Evolutionary conservation across 345 rosid genomes (phyloP).

Genomic region (Euphorbia peplus): DNA sequence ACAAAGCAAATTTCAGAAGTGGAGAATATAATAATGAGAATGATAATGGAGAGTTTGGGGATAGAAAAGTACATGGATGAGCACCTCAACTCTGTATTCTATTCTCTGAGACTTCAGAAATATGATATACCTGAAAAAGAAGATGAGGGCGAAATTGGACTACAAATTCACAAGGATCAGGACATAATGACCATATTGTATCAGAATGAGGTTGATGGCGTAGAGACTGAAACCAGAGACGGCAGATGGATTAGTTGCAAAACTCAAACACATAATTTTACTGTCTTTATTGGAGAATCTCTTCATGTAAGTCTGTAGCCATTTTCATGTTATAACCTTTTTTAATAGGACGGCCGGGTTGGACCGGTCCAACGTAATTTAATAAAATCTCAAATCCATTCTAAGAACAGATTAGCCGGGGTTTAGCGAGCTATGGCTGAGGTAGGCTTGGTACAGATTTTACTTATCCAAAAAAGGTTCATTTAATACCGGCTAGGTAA

Average conservation of each 20-base stretch:
- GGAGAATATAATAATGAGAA: constrained; percentile 37
- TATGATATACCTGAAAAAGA: constrained; percentile 24
- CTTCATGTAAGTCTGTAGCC: constrained; percentile 19
- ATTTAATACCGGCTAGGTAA: no score
- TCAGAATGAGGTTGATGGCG: constrained; percentile 49
- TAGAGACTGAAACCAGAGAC: constrained; percentile 43
- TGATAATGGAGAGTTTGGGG: constrained; percentile 56
- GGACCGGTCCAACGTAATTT: no score
- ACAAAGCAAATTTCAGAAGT: constrained; percentile 38
- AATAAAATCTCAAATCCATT: no score
- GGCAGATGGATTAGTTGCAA: constrained; percentile 30
- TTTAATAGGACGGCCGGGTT: no score
- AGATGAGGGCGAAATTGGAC: constrained; percentile 18
- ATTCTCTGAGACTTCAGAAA: constrained; percentile 44
- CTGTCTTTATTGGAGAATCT: constrained; percentile 35
- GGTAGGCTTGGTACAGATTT: no score
- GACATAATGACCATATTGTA: constrained; percentile 53
- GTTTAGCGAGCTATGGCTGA: no score
- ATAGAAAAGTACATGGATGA: constrained; percentile 36
- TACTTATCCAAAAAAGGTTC: no score
- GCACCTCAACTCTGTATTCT: constrained; percentile 30
- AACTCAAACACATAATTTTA: constrained; percentile 28
- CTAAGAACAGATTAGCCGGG: no score
- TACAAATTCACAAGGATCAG: constrained; percentile 51
- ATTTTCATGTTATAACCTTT: background rate